Conservation (phyloP, 768 basidiomycete genomes). For the Russula emetica region DNA sequence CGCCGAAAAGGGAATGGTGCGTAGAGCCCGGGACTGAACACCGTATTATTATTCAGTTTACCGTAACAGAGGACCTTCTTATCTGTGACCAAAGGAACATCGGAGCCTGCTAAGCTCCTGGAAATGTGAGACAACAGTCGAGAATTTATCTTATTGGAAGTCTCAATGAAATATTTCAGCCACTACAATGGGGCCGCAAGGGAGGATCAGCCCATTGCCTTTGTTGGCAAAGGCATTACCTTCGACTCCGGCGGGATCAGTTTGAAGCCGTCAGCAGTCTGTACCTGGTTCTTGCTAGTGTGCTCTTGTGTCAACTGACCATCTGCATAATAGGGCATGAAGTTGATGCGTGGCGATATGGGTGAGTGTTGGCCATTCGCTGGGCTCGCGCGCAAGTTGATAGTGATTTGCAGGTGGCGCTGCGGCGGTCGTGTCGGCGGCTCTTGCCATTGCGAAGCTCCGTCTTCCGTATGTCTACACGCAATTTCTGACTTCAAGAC, state of each 20-base stretch:
- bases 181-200: slow-evolving; percentile 75
- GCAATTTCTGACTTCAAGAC: background rate
- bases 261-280: slow-evolving; percentile 67
- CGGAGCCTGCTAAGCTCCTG: slow-evolving; percentile 81
- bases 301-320: slow-evolving; percentile 3
- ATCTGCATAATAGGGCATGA: slow-evolving; percentile 59
- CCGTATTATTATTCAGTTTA: background rate
- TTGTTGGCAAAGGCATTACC: slow-evolving; percentile 87
- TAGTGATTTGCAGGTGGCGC: slow-evolving; percentile 54
- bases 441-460: slow-evolving; percentile 76
- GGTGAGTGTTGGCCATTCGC: slow-evolving; percentile 39
- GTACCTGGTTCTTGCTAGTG: slow-evolving; percentile 29
- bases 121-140: slow-evolving; percentile 54
- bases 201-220: slow-evolving; percentile 56
- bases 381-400: background rate
- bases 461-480: slow-evolving; percentile 60
- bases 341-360: slow-evolving; percentile 85
- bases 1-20: slow-evolving; percentile 74
- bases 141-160: background rate
- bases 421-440: slow-evolving; percentile 67
- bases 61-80: slow-evolving; percentile 67
- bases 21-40: slow-evolving; percentile 3
- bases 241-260: slow-evolving; percentile 89
- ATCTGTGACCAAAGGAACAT: slow-evolving; percentile 77
- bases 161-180: slow-evolving; percentile 36